Base-by-base conservation (phyloP, 176 grass and related monocot species). In the Musa schizocarpa region DNA sequence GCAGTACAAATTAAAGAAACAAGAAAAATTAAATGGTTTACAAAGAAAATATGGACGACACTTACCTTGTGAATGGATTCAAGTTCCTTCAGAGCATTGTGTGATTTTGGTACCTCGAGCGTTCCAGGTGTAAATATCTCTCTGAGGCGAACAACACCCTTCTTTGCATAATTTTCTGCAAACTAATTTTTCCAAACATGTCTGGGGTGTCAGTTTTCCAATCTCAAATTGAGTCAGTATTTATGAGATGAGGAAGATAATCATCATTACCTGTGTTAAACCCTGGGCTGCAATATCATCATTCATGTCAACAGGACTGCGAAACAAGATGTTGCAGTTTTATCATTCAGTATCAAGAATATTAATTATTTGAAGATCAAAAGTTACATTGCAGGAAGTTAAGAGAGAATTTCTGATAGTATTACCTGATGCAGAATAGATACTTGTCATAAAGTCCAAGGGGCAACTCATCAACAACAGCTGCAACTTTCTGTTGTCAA, bases 1-100 rank as follows among this genome's bases (percentile, higher is more conserved):
- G 9, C 50, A 13, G 5, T 43, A 11, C 59, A 61, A 4, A 50
- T 12, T 24, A 16, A n/a, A 22, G 59, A 13, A 50, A 21, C 29
- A 21, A 54, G 26, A 23, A 27, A 27, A 27, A 48, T 27, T 25
- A 68, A 2, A 5, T 69, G 57, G 13, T 16, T 29, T 80, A 48
- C 29, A 68, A 70, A 50, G 8, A 65, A 50, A 77, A 65, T 24
- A 19, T 65, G 61, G 16, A 25, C 17, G 59, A 16, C 23, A 68
- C 70, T 82, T 58, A 93, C 94, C 90, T 98, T 98, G 90, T 98
- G 90, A 91, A 93, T 80, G 6, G 94, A 98, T 98, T 98, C 90
- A 79, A 98, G 88, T 78, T 98, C 94, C 88, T 98, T 86, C 67
- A 98, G 84, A 87, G 89, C 73, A 76, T 87, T 91, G 51, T 93